These are phyloP conservation scores for Porogramme epimiltina DNA, from an alignment of 1,284 basidiomycete species.

Conservation along the genomic window DNA sequence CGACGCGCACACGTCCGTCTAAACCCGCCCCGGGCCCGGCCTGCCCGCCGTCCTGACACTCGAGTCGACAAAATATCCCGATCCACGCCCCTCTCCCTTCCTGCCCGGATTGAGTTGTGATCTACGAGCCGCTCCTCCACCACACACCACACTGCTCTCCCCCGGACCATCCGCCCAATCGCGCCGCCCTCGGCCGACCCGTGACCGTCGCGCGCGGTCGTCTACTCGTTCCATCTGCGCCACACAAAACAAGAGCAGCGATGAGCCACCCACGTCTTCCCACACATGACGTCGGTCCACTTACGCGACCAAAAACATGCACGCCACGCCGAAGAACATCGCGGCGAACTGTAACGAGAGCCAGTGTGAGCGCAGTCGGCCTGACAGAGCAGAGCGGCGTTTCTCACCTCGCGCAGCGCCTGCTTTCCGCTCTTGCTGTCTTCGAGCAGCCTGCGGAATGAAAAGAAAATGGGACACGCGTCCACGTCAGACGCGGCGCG, in stretches of 20 bases:
- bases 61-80: no score
- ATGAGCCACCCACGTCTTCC: background rate
- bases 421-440: slow-evolving; percentile 87
- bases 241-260: background rate
- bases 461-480: no score
- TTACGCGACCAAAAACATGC: slow-evolving; percentile 88
- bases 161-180: slow-evolving; percentile 6
- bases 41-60: no score
- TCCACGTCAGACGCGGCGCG: background rate
- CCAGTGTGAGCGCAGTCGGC: slow-evolving; percentile 8
- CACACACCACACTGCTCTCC: background rate
- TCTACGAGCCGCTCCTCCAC: slow-evolving; percentile 1
- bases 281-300: slow-evolving; percentile 37
- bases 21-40: no score
- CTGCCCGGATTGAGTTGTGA: background rate
- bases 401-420: slow-evolving; percentile 82
- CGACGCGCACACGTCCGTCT: no score
- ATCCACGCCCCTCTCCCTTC: background rate
- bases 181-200: slow-evolving; percentile 10
- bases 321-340: slow-evolving; percentile 85
- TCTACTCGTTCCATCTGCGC: slow-evolving; percentile 83
- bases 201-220: slow-evolving; percentile 2
- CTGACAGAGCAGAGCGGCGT: slow-evolving; percentile 3
- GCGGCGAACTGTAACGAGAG: slow-evolving; percentile 67
- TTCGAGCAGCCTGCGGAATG: slow-evolving; percentile 62